These are phyloP conservation scores for Pugionium dolabratum DNA, from an alignment of 345 rosid genomes.

Conservation along the genomic window DNA sequence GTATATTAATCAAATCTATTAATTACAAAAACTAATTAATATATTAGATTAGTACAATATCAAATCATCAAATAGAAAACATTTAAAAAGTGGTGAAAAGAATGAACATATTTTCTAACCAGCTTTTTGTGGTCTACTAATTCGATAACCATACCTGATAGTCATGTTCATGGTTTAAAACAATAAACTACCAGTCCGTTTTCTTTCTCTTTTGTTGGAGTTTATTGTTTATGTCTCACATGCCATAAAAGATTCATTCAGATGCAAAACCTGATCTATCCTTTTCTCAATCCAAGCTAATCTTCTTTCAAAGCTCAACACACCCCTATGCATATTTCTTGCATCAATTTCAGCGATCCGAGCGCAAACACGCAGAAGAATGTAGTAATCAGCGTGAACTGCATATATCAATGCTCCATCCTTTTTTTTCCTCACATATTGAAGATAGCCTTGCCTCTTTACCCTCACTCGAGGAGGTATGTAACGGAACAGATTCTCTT, in stretches of 20 bases:
- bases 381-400: conserved; percentile 87
- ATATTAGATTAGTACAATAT: no score
- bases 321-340: conserved; percentile 70
- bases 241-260: not conserved
- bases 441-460: conserved; percentile 65
- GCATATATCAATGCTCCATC: conserved; percentile 56
- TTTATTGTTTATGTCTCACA: no score
- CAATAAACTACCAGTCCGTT: no score
- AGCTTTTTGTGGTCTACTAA: no score
- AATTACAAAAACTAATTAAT: no score
- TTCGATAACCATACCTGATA: no score
- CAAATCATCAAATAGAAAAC: no score
- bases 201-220: no score
- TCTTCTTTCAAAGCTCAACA: conserved; percentile 73
- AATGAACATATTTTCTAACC: no score
- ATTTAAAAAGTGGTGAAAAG: no score
- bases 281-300: conserved; percentile 75
- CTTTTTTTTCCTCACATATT: conserved; percentile 59
- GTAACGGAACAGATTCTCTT: conserved; percentile 63
- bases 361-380: conserved; percentile 71
- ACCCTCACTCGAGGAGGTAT: conserved; percentile 67
- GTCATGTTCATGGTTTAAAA: no score
- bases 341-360: conserved; percentile 59
- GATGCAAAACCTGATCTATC: conserved; percentile 57
- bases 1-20: no score